Base-by-base conservation (phyloP, 148 eudicot species). In the Silene uniflora region DNA sequence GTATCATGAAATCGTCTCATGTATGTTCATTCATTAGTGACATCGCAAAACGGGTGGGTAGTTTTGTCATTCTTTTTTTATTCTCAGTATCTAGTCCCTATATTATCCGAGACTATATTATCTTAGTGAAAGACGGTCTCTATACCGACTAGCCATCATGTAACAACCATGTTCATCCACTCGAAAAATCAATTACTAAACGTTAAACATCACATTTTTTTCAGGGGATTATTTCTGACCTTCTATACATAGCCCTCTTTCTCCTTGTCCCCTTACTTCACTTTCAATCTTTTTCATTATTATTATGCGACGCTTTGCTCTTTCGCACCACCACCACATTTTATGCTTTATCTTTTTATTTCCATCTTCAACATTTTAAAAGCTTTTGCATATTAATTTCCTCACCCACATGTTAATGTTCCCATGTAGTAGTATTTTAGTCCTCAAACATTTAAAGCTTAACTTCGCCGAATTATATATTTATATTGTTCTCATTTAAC, bases 251-350 rank as follows among this genome's bases (percentile, higher is more conserved):
- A 35, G 67, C 19, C 67, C 67, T 4, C 21, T 8, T 32, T 21
- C n/a, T 58, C 9, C 13, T 6, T 27, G 7, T 17, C 75, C 70
- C 2, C 75, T 49, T 3, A 71, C 71, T 63, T 71, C 32, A n/a
- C 12, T 29, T 54, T 71, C 79, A 70, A 19, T 47, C 79, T 46
- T 39, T 17, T 77, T 18, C 29, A 70, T 13, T 8, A 64, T 16
- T 39, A 6, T 39, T 47, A 49, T 8, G 42, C 71, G 22, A 75
- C n/a, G 13, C 44, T 75, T 49, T 22, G 1, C 69, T 16, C 59
- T 52, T 25, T 75, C 12, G 55, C 44, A 63, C 62, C 29, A 75
- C 77, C 77, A 75, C 60, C 60, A 65, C 71, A 67, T 8, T 67
- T 69, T 19, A n/a, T 5, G 21, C 17, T 10, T 17, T 35, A 18